Evolutionary conservation across 2,329 filamentous ascomycete species (phyloP).

Genomic region (Pyrenophora graminea): DNA sequence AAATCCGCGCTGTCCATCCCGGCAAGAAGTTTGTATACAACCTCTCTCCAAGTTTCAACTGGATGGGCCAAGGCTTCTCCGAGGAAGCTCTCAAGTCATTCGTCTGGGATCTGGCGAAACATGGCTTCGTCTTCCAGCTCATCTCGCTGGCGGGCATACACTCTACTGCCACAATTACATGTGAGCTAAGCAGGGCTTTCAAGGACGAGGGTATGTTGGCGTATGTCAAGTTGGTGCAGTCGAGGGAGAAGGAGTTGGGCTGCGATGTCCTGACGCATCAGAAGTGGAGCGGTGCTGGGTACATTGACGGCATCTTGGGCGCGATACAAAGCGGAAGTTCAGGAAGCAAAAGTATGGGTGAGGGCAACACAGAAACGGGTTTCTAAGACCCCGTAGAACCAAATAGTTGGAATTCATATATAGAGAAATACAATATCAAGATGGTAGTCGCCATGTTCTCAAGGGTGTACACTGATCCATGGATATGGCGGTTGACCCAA

Average conservation of each 20-base stretch:
- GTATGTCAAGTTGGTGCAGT: constrained; percentile 92
- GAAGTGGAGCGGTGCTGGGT: constrained; percentile 75
- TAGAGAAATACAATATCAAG: not conserved
- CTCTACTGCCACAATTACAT: constrained; percentile 64
- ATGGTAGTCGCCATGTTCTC: not conserved
- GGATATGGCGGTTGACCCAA: constrained; percentile 2
- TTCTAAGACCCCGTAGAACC: not conserved
- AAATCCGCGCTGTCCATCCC: constrained; percentile 71
- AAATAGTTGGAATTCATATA: too few species aligned
- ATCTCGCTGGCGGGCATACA: constrained; percentile 69
- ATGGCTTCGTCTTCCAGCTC: constrained; percentile 73
- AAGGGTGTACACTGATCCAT: too few species aligned
- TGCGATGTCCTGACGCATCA: constrained; percentile 95
- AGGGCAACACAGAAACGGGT: constrained; percentile 80
- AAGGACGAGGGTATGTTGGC: constrained; percentile 94
- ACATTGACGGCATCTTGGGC: constrained; percentile 88
- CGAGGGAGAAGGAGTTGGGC: constrained; percentile 84
- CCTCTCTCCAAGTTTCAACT: constrained; percentile 95
- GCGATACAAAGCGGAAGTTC: constrained; percentile 90
- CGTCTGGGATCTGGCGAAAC: constrained; percentile 92
- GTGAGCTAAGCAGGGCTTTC: constrained; percentile 79
- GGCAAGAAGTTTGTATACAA: constrained; percentile 96
- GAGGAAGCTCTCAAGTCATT: constrained; percentile 83
- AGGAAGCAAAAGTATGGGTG: constrained; percentile 89
- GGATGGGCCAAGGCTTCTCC: constrained; percentile 93